Conservation (phyloP, 495 filamentous ascomycete genomes). For the Penicillium cataractarum region DNA sequence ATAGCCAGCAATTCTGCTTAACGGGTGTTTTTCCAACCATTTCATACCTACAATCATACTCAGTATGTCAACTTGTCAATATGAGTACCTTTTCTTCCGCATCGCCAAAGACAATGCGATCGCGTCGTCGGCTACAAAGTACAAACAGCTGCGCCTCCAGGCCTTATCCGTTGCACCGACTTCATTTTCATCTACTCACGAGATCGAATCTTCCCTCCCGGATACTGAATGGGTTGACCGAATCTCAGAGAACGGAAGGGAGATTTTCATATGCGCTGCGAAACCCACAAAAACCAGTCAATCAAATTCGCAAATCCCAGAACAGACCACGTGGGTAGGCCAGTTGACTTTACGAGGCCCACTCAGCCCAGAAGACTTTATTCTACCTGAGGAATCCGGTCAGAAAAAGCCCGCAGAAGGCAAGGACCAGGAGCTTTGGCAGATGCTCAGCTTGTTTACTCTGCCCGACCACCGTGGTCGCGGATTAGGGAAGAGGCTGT, state of each 20-base stretch:
- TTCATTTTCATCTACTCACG: slow-evolving; percentile 41
- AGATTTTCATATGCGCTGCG: slow-evolving; percentile 40
- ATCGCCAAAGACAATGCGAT: background rate
- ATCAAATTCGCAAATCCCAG: slow-evolving; percentile 4
- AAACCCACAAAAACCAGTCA: slow-evolving; percentile 10
- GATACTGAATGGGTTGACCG: slow-evolving; percentile 32
- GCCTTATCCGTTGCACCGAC: slow-evolving; percentile 25
- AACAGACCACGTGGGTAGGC: slow-evolving; percentile 32
- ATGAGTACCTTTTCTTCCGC: background rate
- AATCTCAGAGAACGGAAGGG: slow-evolving; percentile 18
- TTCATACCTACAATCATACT: background rate
- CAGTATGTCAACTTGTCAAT: background rate
- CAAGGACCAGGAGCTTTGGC: slow-evolving; percentile 35
- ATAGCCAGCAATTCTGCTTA: background rate
- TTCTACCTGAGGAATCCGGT: slow-evolving; percentile 25
- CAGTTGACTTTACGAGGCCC: slow-evolving; percentile 41
- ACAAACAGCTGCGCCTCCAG: slow-evolving; percentile 30
- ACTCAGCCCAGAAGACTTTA: slow-evolving; percentile 20
- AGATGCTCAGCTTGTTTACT: slow-evolving; percentile 42
- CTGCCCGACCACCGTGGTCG: slow-evolving; percentile 34
- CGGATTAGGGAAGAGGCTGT: slow-evolving; percentile 39
- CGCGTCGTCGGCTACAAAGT: slow-evolving; percentile 27
- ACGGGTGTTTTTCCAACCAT: background rate
- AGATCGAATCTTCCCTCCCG: slow-evolving; percentile 32
- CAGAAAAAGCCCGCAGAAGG: slow-evolving; percentile 22